Evolutionary conservation across 2,329 filamentous ascomycete species (phyloP).

Genomic region (Aspergillus texensis): DNA sequence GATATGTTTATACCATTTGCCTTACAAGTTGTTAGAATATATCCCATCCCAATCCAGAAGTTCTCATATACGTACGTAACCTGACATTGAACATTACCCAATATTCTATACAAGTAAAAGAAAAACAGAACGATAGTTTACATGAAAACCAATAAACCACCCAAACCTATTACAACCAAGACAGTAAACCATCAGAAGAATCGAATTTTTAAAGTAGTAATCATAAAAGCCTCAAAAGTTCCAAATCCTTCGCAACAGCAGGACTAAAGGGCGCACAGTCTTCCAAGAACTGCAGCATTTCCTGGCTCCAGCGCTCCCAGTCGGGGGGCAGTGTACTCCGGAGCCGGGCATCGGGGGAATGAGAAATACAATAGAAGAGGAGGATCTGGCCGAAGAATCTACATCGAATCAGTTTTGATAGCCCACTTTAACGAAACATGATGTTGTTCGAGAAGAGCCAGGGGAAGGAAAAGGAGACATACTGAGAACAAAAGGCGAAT

Average conservation of each 20-base stretch:
- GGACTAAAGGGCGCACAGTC: slow-evolving; percentile 42
- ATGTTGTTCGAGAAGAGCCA: too few relatives aligned
- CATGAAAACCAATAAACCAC: background rate
- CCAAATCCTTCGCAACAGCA: slow-evolving; percentile 43
- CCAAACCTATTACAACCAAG: background rate
- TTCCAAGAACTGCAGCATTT: slow-evolving; percentile 45
- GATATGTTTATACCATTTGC: slow-evolving; percentile 2
- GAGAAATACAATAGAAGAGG: slow-evolving; percentile 45
- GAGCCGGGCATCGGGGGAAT: slow-evolving; percentile 38
- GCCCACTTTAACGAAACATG: background rate
- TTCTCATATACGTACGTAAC: background rate
- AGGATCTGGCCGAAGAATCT: slow-evolving; percentile 48
- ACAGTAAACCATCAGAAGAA: background rate
- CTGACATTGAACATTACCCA: background rate
- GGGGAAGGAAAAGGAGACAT: slow-evolving; percentile 10
- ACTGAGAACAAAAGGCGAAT: slow-evolving; percentile 46
- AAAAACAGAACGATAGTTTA: background rate
- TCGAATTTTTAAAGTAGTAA: background rate
- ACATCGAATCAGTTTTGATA: background rate
- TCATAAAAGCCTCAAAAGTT: slow-evolving; percentile 38
- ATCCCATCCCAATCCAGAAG: background rate
- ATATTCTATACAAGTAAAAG: background rate
- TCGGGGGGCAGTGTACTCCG: slow-evolving; percentile 40
- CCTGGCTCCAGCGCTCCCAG: slow-evolving; percentile 46
- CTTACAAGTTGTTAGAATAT: background rate